Evolutionary conservation across 2,329 filamentous ascomycete species (phyloP).

Genomic region (Botryotinia globosa): DNA sequence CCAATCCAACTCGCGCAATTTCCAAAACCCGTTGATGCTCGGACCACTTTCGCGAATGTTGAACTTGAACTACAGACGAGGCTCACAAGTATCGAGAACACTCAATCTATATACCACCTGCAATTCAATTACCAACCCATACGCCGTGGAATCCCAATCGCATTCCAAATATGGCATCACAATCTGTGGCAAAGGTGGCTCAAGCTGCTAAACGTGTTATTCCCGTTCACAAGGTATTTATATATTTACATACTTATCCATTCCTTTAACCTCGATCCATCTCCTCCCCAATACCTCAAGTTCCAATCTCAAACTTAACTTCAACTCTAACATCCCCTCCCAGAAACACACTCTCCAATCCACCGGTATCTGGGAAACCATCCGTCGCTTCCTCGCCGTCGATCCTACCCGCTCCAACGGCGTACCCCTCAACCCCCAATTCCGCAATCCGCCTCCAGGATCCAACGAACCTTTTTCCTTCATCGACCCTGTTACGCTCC

Average conservation of each 20-base stretch:
- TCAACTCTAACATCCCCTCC: not conserved
- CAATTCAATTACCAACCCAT: not conserved
- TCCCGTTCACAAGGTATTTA: slow-evolving; percentile 56
- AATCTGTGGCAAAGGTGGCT: slow-evolving; percentile 54
- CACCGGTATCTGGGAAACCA: slow-evolving; percentile 77
- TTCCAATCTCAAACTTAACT: slow-evolving; percentile 29
- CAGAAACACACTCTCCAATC: slow-evolving; percentile 98
- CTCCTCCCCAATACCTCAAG: slow-evolving; percentile 12
- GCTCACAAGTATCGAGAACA: not conserved
- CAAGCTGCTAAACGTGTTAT: slow-evolving; percentile 55
- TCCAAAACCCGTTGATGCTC: not conserved
- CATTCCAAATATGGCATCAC: slow-evolving; percentile 45
- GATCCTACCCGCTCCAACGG: slow-evolving; percentile 88
- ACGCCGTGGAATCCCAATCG: slow-evolving; percentile 32
- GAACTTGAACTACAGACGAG: not conserved
- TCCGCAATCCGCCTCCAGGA: slow-evolving; percentile 81
- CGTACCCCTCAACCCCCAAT: slow-evolving; percentile 88
- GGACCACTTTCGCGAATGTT: slow-evolving; percentile 1
- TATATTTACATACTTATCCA: not conserved
- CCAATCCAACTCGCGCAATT: not conserved
- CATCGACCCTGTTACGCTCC: slow-evolving; percentile 78
- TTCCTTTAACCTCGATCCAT: slow-evolving; percentile 14
- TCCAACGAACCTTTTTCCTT: slow-evolving; percentile 67
- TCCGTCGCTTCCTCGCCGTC: slow-evolving; percentile 76
- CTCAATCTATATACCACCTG: not conserved